Evolutionary conservation across 169 alveolate species (phyloP).

Genomic region (Cryptosporidium viatorum): DNA sequence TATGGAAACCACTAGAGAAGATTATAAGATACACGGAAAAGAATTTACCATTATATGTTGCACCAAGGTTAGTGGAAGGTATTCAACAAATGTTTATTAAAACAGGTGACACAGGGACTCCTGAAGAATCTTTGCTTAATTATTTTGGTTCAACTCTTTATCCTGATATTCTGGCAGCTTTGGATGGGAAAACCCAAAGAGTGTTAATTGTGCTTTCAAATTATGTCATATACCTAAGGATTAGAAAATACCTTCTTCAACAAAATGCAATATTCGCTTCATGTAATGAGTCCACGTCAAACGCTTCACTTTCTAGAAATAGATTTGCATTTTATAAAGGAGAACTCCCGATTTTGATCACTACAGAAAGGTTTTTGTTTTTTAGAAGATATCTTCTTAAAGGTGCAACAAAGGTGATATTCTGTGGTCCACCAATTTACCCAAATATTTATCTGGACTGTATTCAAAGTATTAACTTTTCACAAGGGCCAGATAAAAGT

Average conservation of each 20-base stretch:
- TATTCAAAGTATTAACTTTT: conserved; percentile 47
- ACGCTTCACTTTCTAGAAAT: conserved; percentile 67
- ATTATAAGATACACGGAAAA: not conserved
- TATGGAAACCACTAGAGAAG: conserved; percentile 56
- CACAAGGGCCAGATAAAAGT: conserved; percentile 16
- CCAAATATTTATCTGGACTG: conserved; percentile 77
- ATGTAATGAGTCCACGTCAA: conserved; percentile 68
- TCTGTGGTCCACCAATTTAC: conserved; percentile 82
- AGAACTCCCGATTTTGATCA: conserved; percentile 76
- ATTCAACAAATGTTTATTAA: conserved; percentile 67
- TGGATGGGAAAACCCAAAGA: conserved; percentile 61
- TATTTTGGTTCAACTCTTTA: conserved; percentile 26
- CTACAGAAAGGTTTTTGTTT: conserved; percentile 81
- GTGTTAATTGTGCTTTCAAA: conserved; percentile 47
- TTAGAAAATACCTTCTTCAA: conserved; percentile 57
- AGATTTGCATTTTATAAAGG: conserved; percentile 73
- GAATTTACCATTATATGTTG: conserved; percentile 26
- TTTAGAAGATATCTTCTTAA: conserved; percentile 82
- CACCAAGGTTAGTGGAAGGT: conserved; percentile 26
- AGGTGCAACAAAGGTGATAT: conserved; percentile 81
- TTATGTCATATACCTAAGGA: conserved; percentile 40
- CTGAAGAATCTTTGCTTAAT: conserved; percentile 36
- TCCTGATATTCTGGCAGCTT: conserved; percentile 69
- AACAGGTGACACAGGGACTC: conserved; percentile 15
- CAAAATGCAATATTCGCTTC: conserved; percentile 70